Evolutionary conservation across 2,329 filamentous ascomycete species (phyloP).

Genomic region (Colletotrichum higginsianum): DNA sequence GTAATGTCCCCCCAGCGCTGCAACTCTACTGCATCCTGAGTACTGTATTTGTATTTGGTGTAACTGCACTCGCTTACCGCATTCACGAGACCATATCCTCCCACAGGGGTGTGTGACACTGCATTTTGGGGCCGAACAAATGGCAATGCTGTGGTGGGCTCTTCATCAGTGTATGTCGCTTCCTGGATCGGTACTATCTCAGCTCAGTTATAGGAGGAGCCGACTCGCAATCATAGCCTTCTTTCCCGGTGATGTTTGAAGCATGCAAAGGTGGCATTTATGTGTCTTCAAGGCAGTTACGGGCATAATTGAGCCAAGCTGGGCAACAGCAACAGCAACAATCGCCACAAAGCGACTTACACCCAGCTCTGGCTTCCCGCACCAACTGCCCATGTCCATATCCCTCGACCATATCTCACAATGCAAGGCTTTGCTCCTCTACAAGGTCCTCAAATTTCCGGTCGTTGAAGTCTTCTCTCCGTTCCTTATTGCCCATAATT

Average conservation of each 20-base stretch:
- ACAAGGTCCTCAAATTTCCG: background rate
- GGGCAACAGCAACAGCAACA: background rate
- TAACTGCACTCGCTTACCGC: slow-evolving; percentile 15
- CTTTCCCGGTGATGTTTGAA: background rate
- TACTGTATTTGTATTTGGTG: slow-evolving; percentile 10
- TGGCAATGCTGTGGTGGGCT: background rate
- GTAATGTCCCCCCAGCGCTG: background rate
- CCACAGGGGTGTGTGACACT: background rate
- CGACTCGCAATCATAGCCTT: too few species aligned
- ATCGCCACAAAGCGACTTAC: background rate
- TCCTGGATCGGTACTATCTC: background rate
- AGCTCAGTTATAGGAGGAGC: background rate
- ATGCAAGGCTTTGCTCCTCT: background rate
- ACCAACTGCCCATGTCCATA: background rate
- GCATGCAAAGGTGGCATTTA: background rate
- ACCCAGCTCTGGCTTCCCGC: background rate
- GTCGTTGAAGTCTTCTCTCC: background rate
- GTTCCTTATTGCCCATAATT: background rate
- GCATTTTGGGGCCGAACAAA: background rate
- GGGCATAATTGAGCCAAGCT: background rate
- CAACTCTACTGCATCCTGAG: background rate
- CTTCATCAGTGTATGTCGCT: background rate
- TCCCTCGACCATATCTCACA: background rate
- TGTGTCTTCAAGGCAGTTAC: background rate
- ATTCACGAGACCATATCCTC: background rate